phyloP scores from a whole-genome alignment of 2,329 filamentous ascomycete genomes.

The Fusarium setosum region DNA sequence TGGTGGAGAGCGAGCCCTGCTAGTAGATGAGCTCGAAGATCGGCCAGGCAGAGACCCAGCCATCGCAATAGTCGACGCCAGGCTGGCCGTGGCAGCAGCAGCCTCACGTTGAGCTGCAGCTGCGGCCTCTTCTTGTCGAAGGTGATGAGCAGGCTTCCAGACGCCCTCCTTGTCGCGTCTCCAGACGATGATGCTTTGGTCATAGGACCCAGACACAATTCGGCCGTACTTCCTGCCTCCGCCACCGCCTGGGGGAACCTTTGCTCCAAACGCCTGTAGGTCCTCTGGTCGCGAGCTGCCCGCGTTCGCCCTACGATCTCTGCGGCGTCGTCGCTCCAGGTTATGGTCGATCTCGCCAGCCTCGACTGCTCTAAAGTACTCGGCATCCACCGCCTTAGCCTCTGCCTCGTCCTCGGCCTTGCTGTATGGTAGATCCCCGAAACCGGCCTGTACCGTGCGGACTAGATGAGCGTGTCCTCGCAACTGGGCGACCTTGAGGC shows the following conservation, averaged over 20 bases:
- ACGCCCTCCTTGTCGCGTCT: slow-evolving; percentile 84
- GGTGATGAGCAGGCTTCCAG: slow-evolving; percentile 82
- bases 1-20: slow-evolving; percentile 16
- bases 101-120: slow-evolving; percentile 56
- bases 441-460: slow-evolving; percentile 93
- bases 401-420: slow-evolving; percentile 78
- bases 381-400: slow-evolving; percentile 77
- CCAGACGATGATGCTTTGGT: slow-evolving; percentile 97
- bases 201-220: slow-evolving; percentile 98
- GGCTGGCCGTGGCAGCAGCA: slow-evolving; percentile 21
- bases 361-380: slow-evolving; percentile 73
- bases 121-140: slow-evolving; percentile 80
- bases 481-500: slow-evolving; percentile 89
- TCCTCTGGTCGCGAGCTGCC: slow-evolving; percentile 81
- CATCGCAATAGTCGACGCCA: slow-evolving; percentile 22
- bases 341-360: slow-evolving; percentile 59
- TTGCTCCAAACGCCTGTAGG: slow-evolving; percentile 84
- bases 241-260: slow-evolving; percentile 89
- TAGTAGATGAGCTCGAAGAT: slow-evolving; percentile 12
- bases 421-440: slow-evolving; percentile 87
- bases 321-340: slow-evolving; percentile 46
- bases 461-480: slow-evolving; percentile 86
- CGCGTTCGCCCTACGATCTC: slow-evolving; percentile 67
- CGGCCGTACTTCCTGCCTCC: slow-evolving; percentile 89
- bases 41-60: slow-evolving; percentile 17